Evolutionary conservation across 768 basidiomycete species (phyloP), one percentile per base, ranked within the genome.

Genomic region (Tubosaeta sp.): DNA sequence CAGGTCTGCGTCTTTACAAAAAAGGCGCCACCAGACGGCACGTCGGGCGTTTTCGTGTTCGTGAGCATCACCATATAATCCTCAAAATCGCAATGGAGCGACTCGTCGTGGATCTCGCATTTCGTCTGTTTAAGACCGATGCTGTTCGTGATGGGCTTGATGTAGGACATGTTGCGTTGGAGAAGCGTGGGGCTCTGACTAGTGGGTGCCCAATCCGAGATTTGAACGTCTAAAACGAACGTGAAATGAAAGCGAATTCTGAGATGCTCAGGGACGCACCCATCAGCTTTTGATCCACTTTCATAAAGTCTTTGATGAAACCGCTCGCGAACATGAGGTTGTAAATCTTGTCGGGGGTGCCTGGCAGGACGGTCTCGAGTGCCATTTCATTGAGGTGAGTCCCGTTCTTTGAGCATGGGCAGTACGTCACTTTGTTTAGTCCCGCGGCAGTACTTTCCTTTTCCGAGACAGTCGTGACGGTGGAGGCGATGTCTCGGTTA

Each of bases 271-370:
- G 10, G 19, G 7, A 73, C 86, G 57, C 59, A 95, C 97, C 95
- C 16, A 77, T 73, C 16, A 98, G 75, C 66, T 90, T 94, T 73
- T 97, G 94, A 57, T 91, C 82, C n/a, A 83, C 80, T 27, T 77
- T 73, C 85, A 97, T 83, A 67, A 98, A 99, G 39, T 90, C 90
- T 69, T 95, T 97, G 62, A 95, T 85, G 71, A 97, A 98, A 35
- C 84, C 94, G 69, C 92, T 95, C 43, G 92, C 85, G 65, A 98
- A 98, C 76, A 98, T 91, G 62, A 99, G 74, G 65, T 92, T 94
- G 73, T 97, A 89, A 43, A 98, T 91, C 74, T 89, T 86, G 65
- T 98, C 95, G 3, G 97, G 97, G 1, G 92, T 86, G 27, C 92
- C 91, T 29, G 94, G 92, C 42, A 98, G 74, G 3, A 87, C 75